Evolutionary conservation across 2,329 filamentous ascomycete genomes (phyloP), one percentile per base, ranked within the genome.

Genomic region (Sporothrix brunneoviolacea): DNA sequence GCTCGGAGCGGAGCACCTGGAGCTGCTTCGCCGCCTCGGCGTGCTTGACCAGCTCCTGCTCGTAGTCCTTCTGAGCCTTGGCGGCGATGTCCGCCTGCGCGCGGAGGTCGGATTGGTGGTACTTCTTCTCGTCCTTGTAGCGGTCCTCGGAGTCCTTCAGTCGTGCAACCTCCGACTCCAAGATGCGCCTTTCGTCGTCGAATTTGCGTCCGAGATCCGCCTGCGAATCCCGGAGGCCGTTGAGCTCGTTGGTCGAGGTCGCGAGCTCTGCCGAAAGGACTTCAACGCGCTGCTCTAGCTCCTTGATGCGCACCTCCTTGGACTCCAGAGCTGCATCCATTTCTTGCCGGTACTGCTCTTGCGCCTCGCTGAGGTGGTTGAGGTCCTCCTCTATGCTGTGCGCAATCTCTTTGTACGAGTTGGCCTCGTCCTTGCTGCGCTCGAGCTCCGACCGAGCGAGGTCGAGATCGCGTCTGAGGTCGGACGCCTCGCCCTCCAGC

Each of bases 1-100:
- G 80, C 57, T 97, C 89, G 4, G 76, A 74, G 46, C 93, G 87
- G 43, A 95, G 74, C 48, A 76, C 76, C 59, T 95, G 89, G 13
- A 96, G 75, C 32, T 82, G 80, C 68, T 90, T 91, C 12, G 91
- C 88, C n/a, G 91, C 93, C 58, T 96, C 89, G 2, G 91, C 91
- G 68, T 98, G 93, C 70, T 93, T 96, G 61, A 95, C 80, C 10
- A 98, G 77, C 65, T 98, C 93, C 55, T 84, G 84, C 66, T 98
- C 94, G 63, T 98, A 98, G 59, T 93, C 91, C 63, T 95, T 86
- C 64, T 98, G 93, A 4, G 93, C 90, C 65, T 89, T 87, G 48
- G 89, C 84, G 3, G 93, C 90, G 61, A 98, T 97, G 39, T 94
- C 87, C 24, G 91, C 91, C 66, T 98, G 93, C 0, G 88, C 84